phyloP scores from a whole-genome alignment of 345 rosid species.

The Acer saccharum region DNA sequence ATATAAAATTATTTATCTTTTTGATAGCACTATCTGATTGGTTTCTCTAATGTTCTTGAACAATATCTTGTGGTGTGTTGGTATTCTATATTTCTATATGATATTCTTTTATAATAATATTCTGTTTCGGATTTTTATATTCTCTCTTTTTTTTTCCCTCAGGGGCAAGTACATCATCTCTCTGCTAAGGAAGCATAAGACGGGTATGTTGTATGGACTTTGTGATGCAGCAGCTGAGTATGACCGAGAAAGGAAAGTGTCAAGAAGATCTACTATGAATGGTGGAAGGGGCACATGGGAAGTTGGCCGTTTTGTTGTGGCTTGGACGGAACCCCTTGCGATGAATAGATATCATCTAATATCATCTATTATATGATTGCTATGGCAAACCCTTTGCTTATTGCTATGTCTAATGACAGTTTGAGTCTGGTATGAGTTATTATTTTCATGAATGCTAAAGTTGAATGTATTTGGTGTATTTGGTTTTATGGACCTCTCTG shows the following conservation, averaged over 20 bases:
- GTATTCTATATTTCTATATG: not conserved
- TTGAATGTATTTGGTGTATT: too few species aligned
- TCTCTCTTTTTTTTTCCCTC: not conserved
- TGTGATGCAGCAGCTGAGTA: not conserved
- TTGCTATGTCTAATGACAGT: not conserved
- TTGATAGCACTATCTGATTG: not conserved
- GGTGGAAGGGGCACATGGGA: not conserved
- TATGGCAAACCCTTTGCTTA: not conserved
- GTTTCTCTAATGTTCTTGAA: not conserved
- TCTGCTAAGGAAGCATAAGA: conserved; percentile 7
- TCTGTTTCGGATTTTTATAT: not conserved
- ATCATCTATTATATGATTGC: not conserved
- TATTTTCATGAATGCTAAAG: too few species aligned
- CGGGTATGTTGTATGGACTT: not conserved
- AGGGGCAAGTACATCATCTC: not conserved
- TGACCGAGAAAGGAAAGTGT: not conserved
- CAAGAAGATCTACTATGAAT: not conserved
- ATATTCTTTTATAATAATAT: not conserved
- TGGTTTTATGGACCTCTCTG: too few species aligned
- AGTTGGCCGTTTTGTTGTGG: not conserved
- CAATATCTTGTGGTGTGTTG: not conserved
- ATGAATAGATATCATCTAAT: not conserved
- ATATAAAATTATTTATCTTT: not conserved
- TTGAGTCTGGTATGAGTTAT: not conserved
- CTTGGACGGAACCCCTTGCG: not conserved